Evolutionary conservation across 2,329 filamentous ascomycete genomes (phyloP).

Genomic region (Ceratocystiopsis sp.): DNA sequence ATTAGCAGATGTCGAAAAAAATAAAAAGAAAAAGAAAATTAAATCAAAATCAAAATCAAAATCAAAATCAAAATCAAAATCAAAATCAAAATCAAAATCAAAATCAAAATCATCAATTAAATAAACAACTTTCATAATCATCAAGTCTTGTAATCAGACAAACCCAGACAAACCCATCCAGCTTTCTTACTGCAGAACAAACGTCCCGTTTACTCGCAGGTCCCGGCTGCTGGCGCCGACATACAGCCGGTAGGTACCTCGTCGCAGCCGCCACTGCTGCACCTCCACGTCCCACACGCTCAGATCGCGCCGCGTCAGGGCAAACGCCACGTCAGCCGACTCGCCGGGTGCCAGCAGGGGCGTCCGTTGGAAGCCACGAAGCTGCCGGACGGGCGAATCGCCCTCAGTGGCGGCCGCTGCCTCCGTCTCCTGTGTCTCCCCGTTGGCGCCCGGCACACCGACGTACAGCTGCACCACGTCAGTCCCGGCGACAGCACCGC

Average conservation of each 20-base stretch:
- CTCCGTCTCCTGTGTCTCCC: background rate
- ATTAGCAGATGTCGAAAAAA: no score
- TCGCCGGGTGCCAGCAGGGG: slow-evolving; percentile 24
- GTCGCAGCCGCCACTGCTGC: slow-evolving; percentile 43
- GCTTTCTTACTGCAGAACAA: background rate
- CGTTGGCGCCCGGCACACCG: slow-evolving; percentile 8
- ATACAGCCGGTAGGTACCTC: slow-evolving; percentile 19
- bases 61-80: no score
- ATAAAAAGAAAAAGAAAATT: no score
- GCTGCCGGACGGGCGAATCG: slow-evolving; percentile 22
- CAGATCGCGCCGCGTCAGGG: slow-evolving; percentile 43
- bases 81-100: no score
- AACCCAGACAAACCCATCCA: no score
- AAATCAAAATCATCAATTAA: no score
- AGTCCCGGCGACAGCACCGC: slow-evolving; percentile 15
- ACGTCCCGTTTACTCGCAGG: slow-evolving; percentile 18
- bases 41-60: no score
- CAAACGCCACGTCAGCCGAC: slow-evolving; percentile 28
- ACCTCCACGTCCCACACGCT: slow-evolving; percentile 46
- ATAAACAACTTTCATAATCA: no score
- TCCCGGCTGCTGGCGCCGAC: slow-evolving; percentile 27
- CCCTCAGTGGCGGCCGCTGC: background rate
- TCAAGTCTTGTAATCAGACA: no score
- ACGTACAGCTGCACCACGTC: slow-evolving; percentile 13
- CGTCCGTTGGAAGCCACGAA: slow-evolving; percentile 49